A percentile compares a stretch with the other conserved stretches of the same genome.
These are phyloP conservation scores for Phytophthora pisi DNA, from an alignment of 352 stramenopile species.

Conservation along the genomic window DNA sequence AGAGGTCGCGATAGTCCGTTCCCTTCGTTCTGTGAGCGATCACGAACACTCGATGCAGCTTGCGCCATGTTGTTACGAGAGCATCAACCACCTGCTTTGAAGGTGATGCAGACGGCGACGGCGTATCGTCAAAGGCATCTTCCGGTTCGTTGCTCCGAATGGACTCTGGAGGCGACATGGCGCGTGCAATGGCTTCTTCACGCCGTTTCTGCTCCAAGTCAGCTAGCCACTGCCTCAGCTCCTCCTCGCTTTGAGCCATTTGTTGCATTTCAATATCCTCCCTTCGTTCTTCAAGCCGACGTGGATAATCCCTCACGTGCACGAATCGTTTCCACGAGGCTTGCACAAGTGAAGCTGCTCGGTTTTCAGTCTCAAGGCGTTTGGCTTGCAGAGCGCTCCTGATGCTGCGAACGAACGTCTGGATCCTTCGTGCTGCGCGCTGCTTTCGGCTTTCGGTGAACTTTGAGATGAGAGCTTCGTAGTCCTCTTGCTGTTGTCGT, in stretches of 20 bases:
- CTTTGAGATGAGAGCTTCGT: conserved; percentile 18
- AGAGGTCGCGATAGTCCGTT: conserved; percentile 36
- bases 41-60: conserved; percentile 54
- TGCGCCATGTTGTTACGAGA: conserved; percentile 57
- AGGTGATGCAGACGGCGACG: conserved; percentile 18
- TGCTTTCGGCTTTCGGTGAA: conserved; percentile 27
- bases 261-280: conserved; percentile 22
- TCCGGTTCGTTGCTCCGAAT: conserved; percentile 9
- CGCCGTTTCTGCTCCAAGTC: conserved; percentile 16
- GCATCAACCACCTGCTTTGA: conserved; percentile 41
- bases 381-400: conserved; percentile 2
- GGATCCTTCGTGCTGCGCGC: conserved; percentile 31
- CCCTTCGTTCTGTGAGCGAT: conserved; percentile 36
- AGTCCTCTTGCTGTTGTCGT: conserved; percentile 32
- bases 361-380: background rate
- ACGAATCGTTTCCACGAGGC: conserved; percentile 35
- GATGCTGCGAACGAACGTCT: conserved; percentile 31
- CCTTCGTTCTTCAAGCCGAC: conserved; percentile 19
- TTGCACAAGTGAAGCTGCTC: conserved; percentile 41
- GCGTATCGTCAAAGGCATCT: background rate
- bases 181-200: background rate
- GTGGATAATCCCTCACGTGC: conserved; percentile 29
- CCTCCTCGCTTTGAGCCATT: conserved; percentile 49
- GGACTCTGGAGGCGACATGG: conserved; percentile 9
- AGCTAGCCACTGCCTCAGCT: conserved; percentile 26